Base-by-base conservation (phyloP, 1,284 basidiomycete species). In the Marasmius tenuissimus region DNA sequence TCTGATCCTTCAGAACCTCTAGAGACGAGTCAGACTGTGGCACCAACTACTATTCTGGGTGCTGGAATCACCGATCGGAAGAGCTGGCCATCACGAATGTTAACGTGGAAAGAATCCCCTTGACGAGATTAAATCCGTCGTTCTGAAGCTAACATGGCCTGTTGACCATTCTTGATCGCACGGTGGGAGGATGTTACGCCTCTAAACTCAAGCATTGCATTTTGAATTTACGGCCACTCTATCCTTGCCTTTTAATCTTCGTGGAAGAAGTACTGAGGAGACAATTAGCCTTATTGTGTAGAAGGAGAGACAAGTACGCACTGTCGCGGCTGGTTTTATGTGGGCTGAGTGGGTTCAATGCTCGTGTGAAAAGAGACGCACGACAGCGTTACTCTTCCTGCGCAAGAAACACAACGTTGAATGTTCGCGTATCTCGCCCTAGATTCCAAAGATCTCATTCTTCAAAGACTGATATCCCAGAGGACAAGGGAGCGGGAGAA, bases 51-150 rank as follows among this genome's bases (percentile, higher is more conserved):
- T 47, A 47, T 47, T 18, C 45, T n/a, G 16, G 45, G 45, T n/a
- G n/a, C 16, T 47, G 50, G 50, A 51, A 50, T 39, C 37, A 39
- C 22, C 33, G 39, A 39, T 22, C 39, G 49, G 58, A 54, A 27
- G 18, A 39, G 33, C 18, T 53, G 34, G 27, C 11, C 22, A 27
- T 35, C 20, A 18, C 16, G 20, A 20, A 47, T 20, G 45, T 8
- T 10, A 27, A 27, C 27, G 50, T 52, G 38, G 58, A 2, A 34
- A 37, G 47, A 12, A 34, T 58, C 47, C 22, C 47, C 47, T 53
- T 50, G n/a, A 50, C 14, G 54, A 45, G 39, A 45, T 59, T 12
- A 35, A 51, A 35, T 51, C 16, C 50, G 57, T 59, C 33, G 57
- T 39, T 49, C 47, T 59, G 47, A 47, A 48, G 47, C 50, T 51